Conservation (phyloP, 805 yeast genomes). For the Metschnikowia corniflorae region DNA sequence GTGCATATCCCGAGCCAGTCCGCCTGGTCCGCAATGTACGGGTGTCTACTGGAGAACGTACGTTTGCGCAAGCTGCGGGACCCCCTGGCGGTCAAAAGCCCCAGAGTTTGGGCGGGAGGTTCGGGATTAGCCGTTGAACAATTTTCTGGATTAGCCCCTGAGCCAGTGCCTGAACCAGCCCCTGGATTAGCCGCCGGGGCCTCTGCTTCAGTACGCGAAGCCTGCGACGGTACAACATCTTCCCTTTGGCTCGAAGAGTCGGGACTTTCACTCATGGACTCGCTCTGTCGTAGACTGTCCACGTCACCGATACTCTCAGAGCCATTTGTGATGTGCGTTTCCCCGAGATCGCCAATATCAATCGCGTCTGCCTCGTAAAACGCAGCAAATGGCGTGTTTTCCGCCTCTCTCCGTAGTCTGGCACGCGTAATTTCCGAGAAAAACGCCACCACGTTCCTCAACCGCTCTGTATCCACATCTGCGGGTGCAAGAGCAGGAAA, state of each 20-base stretch:
- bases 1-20: conserved; percentile 40
- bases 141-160: not conserved
- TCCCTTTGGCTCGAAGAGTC: not conserved
- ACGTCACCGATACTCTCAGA: not conserved
- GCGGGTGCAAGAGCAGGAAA: conserved; percentile 13
- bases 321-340: not conserved
- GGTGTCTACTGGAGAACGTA: conserved; percentile 43
- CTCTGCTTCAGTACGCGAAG: not conserved
- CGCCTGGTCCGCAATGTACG: conserved; percentile 43
- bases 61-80: conserved; percentile 35
- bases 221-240: not conserved
- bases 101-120: not conserved
- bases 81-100: not conserved
- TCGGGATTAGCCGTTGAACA: not conserved
- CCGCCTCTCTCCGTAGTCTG: conserved; percentile 13
- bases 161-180: too few species aligned
- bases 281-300: conserved; percentile 1
- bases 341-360: not conserved
- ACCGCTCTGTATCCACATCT: conserved; percentile 12
- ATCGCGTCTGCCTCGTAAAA: conserved; percentile 1
- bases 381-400: conserved; percentile 9
- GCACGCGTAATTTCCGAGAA: conserved; percentile 11
- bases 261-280: not conserved
- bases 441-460: conserved; percentile 9
- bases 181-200: not conserved